These are phyloP conservation scores for Lactarius trivialis DNA, from an alignment of 768 basidiomycete genomes.

Conservation along the genomic window DNA sequence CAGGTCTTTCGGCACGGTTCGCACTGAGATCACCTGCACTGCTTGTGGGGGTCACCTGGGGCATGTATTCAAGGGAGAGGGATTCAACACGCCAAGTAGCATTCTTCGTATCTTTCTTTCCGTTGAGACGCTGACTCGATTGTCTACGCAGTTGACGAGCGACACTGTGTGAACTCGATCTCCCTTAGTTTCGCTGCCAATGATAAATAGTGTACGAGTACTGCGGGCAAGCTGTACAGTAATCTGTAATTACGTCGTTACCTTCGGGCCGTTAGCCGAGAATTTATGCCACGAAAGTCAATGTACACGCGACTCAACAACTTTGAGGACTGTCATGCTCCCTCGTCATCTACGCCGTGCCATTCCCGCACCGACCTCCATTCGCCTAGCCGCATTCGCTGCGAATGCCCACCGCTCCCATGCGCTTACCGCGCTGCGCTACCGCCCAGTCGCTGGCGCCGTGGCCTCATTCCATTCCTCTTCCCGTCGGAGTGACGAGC, in stretches of 20 bases:
- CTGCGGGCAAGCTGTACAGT: background rate
- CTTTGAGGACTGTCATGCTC: conserved; percentile 32
- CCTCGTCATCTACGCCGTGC: conserved; percentile 43
- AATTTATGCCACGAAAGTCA: background rate
- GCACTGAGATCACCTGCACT: conserved; percentile 84
- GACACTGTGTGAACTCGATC: conserved; percentile 87
- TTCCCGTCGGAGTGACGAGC: conserved; percentile 51
- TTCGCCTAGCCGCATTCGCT: conserved; percentile 27
- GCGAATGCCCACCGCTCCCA: conserved; percentile 20
- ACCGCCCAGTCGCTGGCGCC: conserved; percentile 21
- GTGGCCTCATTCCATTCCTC: conserved; percentile 54
- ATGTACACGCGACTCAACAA: background rate
- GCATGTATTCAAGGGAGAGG: conserved; percentile 93
- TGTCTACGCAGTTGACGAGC: conserved; percentile 54
- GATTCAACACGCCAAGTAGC: conserved; percentile 67
- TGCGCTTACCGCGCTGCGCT: conserved; percentile 30
- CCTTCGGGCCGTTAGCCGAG: background rate
- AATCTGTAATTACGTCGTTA: background rate
- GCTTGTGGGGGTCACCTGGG: conserved; percentile 92
- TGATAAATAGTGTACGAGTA: conserved; percentile 12
- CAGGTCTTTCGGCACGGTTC: conserved; percentile 51
- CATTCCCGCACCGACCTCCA: conserved; percentile 27
- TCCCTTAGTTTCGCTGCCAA: conserved; percentile 70
- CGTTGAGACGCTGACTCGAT: background rate
- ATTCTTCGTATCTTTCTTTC: background rate